A percentile compares a stretch with the other conserved stretches of the same genome.
These are phyloP conservation scores for Solanum dulcamara DNA, from an alignment of 257 asterid genomes.

Conservation along the genomic window DNA sequence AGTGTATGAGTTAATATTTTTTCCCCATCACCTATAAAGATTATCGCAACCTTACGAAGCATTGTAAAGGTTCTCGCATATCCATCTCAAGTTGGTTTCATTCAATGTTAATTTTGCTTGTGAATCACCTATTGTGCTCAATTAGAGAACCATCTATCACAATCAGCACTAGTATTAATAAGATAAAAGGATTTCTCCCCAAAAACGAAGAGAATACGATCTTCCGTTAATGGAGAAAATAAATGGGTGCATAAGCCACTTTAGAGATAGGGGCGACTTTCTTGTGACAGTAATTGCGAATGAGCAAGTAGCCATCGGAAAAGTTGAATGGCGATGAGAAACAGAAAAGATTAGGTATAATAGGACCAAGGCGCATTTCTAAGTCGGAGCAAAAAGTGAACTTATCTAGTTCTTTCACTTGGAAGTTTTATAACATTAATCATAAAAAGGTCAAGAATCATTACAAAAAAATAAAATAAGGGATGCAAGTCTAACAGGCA, in stretches of 20 bases:
- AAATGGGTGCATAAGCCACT: not conserved
- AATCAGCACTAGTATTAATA: not conserved
- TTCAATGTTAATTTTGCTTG: not conserved
- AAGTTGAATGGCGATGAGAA: not conserved
- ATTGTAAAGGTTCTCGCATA: not conserved
- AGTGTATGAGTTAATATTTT: not conserved
- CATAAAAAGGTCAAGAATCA: not conserved
- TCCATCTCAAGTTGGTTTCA: not conserved
- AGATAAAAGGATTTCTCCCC: not conserved
- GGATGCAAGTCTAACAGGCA: not conserved
- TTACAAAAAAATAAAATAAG: not conserved
- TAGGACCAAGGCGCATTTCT: not conserved
- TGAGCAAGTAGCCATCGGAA: not conserved
- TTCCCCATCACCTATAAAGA: not conserved
- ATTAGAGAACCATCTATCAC: not conserved
- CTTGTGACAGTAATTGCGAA: not conserved
- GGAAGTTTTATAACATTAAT: not conserved
- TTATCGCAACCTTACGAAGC: not conserved
- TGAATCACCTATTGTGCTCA: not conserved
- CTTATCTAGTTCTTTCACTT: not conserved
- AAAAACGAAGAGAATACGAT: not conserved
- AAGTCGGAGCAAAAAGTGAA: not conserved
- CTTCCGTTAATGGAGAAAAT: not conserved
- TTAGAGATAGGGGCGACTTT: not conserved
- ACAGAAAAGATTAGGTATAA: not conserved